Evolutionary conservation across 75 land plant species (phyloP).

Genomic region (Ceratopteris richardii): DNA sequence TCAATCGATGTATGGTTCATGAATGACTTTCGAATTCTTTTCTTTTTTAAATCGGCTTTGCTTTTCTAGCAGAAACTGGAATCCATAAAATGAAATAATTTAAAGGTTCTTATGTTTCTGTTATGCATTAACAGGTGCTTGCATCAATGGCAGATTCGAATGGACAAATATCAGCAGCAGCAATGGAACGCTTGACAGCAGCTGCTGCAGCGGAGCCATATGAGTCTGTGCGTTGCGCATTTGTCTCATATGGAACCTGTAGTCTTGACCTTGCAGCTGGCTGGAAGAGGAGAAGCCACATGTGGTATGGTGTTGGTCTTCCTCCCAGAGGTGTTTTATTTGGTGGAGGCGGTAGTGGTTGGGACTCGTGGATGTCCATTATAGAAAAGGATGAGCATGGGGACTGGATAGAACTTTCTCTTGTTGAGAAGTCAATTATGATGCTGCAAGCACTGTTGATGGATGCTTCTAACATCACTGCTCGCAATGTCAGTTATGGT

Average conservation of each 20-base stretch:
- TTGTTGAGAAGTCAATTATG: conserved; percentile 73
- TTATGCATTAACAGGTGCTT: conserved; percentile 43
- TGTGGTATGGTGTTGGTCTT: conserved; percentile 98
- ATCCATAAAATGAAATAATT: too few relatives aligned
- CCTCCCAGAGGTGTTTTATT: conserved; percentile 39
- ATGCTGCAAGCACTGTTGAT: conserved; percentile 92
- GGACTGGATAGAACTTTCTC: conserved; percentile 85
- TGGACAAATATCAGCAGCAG: conserved; percentile 81
- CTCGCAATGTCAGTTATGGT: conserved; percentile 61
- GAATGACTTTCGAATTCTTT: background rate
- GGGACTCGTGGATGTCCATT: conserved; percentile 76
- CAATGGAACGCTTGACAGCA: conserved; percentile 91
- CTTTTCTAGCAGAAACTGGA: too few relatives aligned
- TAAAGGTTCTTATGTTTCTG: background rate
- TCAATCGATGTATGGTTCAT: conserved; percentile 61
- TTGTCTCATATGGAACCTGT: conserved; percentile 93
- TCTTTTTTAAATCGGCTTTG: background rate
- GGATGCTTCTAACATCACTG: conserved; percentile 76
- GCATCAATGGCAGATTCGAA: conserved; percentile 96
- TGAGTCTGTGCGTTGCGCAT: conserved; percentile 94
- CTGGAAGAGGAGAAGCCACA: conserved; percentile 86
- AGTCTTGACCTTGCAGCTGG: conserved; percentile 78
- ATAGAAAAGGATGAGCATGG: conserved; percentile 82
- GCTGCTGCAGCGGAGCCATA: conserved; percentile 99
- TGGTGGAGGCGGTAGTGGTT: conserved; percentile 93